These are phyloP conservation scores for Ustilago crameri DNA, from an alignment of 1,284 basidiomycete species.

Conservation along the genomic window DNA sequence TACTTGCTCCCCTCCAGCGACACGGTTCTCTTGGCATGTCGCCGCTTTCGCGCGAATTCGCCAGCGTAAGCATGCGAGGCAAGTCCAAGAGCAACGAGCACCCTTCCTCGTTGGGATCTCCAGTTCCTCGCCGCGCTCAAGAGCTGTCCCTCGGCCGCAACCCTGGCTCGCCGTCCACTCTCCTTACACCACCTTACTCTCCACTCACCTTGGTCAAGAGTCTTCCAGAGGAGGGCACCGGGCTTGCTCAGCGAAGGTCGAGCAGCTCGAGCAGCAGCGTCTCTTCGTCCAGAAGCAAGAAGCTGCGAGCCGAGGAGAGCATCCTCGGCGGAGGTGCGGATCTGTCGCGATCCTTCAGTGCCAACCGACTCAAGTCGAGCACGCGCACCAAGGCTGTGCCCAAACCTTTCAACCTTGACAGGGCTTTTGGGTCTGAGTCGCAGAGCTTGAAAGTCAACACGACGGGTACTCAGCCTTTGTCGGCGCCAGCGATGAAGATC, in stretches of 20 bases:
- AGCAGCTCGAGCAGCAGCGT: slow-evolving; percentile 50
- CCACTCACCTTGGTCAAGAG: slow-evolving; percentile 38
- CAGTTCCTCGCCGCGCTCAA: slow-evolving; percentile 31
- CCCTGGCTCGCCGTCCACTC: slow-evolving; percentile 37
- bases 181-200: slow-evolving; percentile 55
- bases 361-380: slow-evolving; percentile 43
- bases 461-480: slow-evolving; percentile 32
- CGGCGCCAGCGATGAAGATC: slow-evolving; percentile 51
- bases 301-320: slow-evolving; percentile 41
- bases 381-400: slow-evolving; percentile 42
- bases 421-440: slow-evolving; percentile 31
- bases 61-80: slow-evolving; percentile 51
- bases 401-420: slow-evolving; percentile 46
- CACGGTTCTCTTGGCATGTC: slow-evolving; percentile 56
- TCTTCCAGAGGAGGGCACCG: slow-evolving; percentile 33
- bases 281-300: slow-evolving; percentile 42
- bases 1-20: slow-evolving; percentile 41
- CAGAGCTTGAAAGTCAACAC: slow-evolving; percentile 13
- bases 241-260: slow-evolving; percentile 24
- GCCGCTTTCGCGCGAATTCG: slow-evolving; percentile 52
- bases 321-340: slow-evolving; percentile 44
- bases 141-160: slow-evolving; percentile 24
- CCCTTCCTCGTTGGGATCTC: slow-evolving; percentile 28
- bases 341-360: slow-evolving; percentile 47
- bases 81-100: slow-evolving; percentile 48